These are phyloP conservation scores for Quercus cerris DNA, from an alignment of 306 rosid genomes.

Conservation along the genomic window DNA sequence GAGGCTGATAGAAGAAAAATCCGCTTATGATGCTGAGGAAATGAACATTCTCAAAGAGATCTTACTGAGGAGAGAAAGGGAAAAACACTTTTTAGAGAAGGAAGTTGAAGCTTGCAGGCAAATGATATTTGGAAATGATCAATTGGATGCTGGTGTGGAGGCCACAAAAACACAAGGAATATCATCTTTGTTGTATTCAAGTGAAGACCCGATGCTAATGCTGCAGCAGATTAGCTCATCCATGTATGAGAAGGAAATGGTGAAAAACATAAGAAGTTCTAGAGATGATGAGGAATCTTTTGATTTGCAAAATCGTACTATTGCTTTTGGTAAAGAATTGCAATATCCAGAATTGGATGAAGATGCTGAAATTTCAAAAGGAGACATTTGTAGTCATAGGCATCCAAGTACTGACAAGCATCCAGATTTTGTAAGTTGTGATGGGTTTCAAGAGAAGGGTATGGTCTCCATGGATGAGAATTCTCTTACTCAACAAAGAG, in stretches of 20 bases:
- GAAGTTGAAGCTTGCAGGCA: conserved; percentile 37
- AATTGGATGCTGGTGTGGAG: conserved; percentile 24
- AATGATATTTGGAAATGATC: conserved; percentile 30
- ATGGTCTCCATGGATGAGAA: conserved; percentile 17
- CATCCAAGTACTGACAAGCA: conserved; percentile 7
- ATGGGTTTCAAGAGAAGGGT: conserved; percentile 19
- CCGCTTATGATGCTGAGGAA: conserved; percentile 50
- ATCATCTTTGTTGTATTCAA: conserved; percentile 1
- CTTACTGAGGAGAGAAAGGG: conserved; percentile 51
- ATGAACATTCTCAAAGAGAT: conserved; percentile 59
- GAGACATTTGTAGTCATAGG: conserved; percentile 8
- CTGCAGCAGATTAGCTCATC: background rate
- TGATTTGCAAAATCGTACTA: conserved; percentile 14
- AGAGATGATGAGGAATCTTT: conserved; percentile 25
- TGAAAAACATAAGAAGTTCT: conserved; percentile 12
- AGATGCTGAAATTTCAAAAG: conserved; percentile 9
- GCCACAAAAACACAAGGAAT: conserved; percentile 1
- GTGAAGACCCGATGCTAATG: conserved; percentile 19
- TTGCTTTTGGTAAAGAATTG: conserved; percentile 30
- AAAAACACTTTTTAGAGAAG: conserved; percentile 47
- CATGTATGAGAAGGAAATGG: conserved; percentile 10
- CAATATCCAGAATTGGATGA: conserved; percentile 14
- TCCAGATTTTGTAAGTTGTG: background rate
- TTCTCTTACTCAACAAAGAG: background rate
- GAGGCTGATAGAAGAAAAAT: conserved; percentile 47